phyloP scores from a whole-genome alignment of 2,329 filamentous ascomycete genomes.

The Colletotrichum melonis region DNA sequence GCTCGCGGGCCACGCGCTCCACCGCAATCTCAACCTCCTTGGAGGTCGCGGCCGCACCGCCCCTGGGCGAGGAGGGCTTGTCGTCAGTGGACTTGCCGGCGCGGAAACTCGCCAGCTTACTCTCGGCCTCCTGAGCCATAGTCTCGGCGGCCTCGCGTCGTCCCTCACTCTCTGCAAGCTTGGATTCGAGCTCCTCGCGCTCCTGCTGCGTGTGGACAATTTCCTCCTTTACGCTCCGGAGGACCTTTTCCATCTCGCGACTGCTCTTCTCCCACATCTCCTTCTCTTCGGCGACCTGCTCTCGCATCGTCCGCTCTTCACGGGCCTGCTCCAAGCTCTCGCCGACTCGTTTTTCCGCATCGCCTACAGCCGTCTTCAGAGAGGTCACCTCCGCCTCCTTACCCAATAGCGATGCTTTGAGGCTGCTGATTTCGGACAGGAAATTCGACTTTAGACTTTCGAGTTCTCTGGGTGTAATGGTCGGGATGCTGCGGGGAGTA shows the following conservation, averaged over 20 bases:
- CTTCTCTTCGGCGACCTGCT: conserved; percentile 80
- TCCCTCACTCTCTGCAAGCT: conserved; percentile 82
- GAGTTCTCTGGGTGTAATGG: conserved; percentile 90
- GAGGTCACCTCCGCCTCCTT: conserved; percentile 93
- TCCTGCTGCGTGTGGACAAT: conserved; percentile 83
- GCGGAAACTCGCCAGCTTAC: conserved; percentile 79
- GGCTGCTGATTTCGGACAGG: conserved; percentile 91
- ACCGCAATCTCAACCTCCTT: conserved; percentile 85
- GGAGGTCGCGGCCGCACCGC: conserved; percentile 45
- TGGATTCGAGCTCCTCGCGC: conserved; percentile 80
- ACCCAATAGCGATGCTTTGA: conserved; percentile 90
- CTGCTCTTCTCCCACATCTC: conserved; percentile 87
- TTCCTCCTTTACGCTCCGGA: conserved; percentile 84
- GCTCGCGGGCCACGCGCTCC: conserved; percentile 91
- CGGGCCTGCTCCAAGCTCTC: conserved; percentile 86
- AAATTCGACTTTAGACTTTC: conserved; percentile 93
- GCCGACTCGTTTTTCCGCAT: conserved; percentile 92
- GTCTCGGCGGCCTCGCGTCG: conserved; percentile 79
- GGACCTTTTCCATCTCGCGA: conserved; percentile 84
- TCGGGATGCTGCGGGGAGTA: conserved; percentile 90
- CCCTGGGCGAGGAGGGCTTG: conserved; percentile 47
- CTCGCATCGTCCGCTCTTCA: conserved; percentile 77
- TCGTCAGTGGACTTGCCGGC: conserved; percentile 66
- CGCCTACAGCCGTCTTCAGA: conserved; percentile 86
- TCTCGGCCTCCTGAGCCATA: conserved; percentile 80